A percentile compares a stretch with the other conserved stretches of the same genome.
Conservation (phyloP, 169 alveolate species). For the Eimeria zaria region DNA sequence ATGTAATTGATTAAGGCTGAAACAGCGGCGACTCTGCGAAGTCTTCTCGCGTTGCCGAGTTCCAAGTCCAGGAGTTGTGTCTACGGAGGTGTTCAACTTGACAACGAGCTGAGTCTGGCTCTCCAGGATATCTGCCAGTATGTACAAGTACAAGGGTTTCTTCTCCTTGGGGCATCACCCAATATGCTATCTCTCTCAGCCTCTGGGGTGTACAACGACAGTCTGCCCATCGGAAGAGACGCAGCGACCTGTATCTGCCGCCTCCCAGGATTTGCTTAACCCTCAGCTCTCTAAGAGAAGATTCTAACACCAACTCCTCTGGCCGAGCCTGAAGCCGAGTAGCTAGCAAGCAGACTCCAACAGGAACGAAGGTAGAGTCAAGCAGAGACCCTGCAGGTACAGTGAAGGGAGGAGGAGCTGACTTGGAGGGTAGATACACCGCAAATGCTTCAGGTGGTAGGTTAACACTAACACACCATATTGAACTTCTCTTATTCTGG, state of each 20-base stretch:
- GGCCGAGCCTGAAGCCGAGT: neutral
- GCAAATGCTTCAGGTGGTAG: neutral
- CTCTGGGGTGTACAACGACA: conserved; percentile 20
- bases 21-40: neutral
- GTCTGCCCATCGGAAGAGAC: neutral
- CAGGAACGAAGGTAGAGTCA: neutral
- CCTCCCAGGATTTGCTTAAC: neutral
- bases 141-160: neutral
- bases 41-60: neutral
- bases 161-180: neutral
- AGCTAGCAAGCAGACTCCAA: neutral
- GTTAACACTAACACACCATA: neutral
- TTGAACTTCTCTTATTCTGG: neutral
- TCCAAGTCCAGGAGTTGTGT: neutral
- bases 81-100: neutral
- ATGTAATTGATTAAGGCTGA: neutral
- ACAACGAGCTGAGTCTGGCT: conserved; percentile 6
- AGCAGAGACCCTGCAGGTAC: neutral
- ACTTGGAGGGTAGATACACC: neutral
- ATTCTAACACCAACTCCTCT: neutral
- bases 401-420: neutral
- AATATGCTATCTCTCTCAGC: neutral
- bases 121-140: neutral
- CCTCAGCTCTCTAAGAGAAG: conserved; percentile 4
- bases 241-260: neutral